Evolutionary conservation across 768 basidiomycete genomes (phyloP), one percentile per base, ranked within the genome.

Genomic region (Myochromella boudieri): DNA sequence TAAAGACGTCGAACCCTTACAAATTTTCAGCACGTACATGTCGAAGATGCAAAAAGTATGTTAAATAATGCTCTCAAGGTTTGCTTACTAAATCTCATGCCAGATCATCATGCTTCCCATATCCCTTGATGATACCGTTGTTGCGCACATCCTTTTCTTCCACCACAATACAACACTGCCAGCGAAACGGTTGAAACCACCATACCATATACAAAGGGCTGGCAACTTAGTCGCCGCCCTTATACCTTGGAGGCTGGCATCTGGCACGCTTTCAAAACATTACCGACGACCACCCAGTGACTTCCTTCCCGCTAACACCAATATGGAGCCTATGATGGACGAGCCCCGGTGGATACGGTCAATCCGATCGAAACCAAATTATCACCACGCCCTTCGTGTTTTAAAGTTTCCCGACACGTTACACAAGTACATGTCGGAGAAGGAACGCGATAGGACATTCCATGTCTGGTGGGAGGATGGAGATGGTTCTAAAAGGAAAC

Each of bases 91-190:
- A 32, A 3, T 42, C 33, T 22, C 43, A 29, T 53, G 29, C 37
- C 26, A 86, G 84, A 68, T 76, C 46, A 71, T 77, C 36, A 64
- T 76, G 41, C 61, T 78, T 9, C 74, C 80, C 20, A 55, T 81
- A 1, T 60, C 58, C 33, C 60, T 82, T 37, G 79, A 84, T 51
- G 65, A 64, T 20, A 61, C 65, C 27, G 62, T 77, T 38, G 70
- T 74, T 11, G 86, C 78, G 6, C 59, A 79, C 27, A 68, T 85
- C 25, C 31, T 87, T n/a, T 54, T 88, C n/a, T 78, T 82, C 52
- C 71, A 79, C 17, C 59, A 68, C 12, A 54, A 57, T 6, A 62
- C 70, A 31, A 42, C 58, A 2, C 45, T 62, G 3, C 61, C 80
- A n/a, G 57, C 59, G 38, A 62, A 58, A 4, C 57, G 64, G 11